phyloP scores from a whole-genome alignment of 257 asterid species.

The Ocimum tenuiflorum region DNA sequence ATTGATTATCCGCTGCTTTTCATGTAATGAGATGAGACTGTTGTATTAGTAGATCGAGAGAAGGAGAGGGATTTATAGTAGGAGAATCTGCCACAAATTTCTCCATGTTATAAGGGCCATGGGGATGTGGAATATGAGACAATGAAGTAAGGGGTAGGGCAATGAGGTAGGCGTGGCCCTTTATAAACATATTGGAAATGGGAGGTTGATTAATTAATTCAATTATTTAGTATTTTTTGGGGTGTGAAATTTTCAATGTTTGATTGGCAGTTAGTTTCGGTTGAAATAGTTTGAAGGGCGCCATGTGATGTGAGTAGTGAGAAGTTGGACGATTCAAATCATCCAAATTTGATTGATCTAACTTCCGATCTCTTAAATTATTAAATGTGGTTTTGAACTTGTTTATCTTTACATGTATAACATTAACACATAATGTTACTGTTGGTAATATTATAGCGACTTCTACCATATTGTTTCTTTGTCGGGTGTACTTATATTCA shows the following conservation, averaged over 20 bases:
- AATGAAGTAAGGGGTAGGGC: slow-evolving; percentile 22
- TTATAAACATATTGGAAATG: neutral
- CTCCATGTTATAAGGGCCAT: slow-evolving; percentile 80
- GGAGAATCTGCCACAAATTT: slow-evolving; percentile 51
- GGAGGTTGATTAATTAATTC: neutral
- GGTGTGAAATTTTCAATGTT: neutral
- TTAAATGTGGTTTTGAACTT: too few relatives aligned
- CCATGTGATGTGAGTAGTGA: slow-evolving; percentile 4
- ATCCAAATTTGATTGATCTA: neutral
- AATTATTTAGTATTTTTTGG: slow-evolving; percentile 1
- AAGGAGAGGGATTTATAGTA: slow-evolving; percentile 38
- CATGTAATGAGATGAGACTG: neutral
- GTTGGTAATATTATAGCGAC: too few relatives aligned
- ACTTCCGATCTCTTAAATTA: too few relatives aligned
- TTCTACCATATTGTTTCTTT: too few relatives aligned
- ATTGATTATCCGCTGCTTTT: too few relatives aligned
- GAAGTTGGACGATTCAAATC: neutral
- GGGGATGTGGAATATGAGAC: slow-evolving; percentile 59
- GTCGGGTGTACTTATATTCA: too few relatives aligned
- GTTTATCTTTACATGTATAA: too few relatives aligned
- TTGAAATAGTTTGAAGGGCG: slow-evolving; percentile 25
- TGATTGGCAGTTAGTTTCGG: slow-evolving; percentile 42
- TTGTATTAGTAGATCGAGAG: neutral
- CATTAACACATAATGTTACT: too few relatives aligned
- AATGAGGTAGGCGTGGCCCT: too few relatives aligned